These are phyloP conservation scores for Cicer yamashitae DNA, from an alignment of 306 rosid genomes.

Conservation along the genomic window DNA sequence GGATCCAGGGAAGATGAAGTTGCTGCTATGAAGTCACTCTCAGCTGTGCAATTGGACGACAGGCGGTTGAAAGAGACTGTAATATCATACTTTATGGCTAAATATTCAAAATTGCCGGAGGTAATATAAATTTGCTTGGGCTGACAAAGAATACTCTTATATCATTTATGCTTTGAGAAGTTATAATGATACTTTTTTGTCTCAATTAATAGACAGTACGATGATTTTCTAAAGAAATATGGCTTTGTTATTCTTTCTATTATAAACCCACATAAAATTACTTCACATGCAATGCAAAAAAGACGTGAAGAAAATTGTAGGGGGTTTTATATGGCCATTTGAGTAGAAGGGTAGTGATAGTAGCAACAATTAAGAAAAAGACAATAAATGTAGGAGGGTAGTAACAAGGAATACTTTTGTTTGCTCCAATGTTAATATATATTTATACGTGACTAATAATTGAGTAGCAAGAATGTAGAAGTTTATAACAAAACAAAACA, in stretches of 20 bases:
- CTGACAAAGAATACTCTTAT: constrained; percentile 11
- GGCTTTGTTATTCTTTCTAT: constrained; percentile 30
- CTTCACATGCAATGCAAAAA: not conserved
- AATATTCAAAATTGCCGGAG: constrained; percentile 73
- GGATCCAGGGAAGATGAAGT: constrained; percentile 79
- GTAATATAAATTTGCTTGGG: constrained; percentile 54
- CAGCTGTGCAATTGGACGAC: constrained; percentile 65
- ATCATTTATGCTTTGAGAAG: constrained; percentile 32
- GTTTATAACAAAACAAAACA: constrained; percentile 20
- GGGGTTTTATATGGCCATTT: not conserved
- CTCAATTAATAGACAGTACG: constrained; percentile 8
- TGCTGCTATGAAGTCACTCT: constrained; percentile 67
- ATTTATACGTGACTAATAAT: constrained; percentile 29
- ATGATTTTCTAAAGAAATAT: constrained; percentile 26
- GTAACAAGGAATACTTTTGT: constrained; percentile 6
- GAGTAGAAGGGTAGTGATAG: constrained; percentile 10
- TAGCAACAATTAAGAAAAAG: not conserved
- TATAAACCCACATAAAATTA: constrained; percentile 6
- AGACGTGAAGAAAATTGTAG: not conserved
- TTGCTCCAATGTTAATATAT: constrained; percentile 18
- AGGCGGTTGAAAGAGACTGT: constrained; percentile 70
- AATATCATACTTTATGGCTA: constrained; percentile 65
- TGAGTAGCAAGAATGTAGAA: constrained; percentile 26
- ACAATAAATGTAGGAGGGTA: not conserved
- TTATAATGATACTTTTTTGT: constrained; percentile 22